phyloP scores from a whole-genome alignment of 352 stramenopile species.

The Halophytophthora batemanensis region DNA sequence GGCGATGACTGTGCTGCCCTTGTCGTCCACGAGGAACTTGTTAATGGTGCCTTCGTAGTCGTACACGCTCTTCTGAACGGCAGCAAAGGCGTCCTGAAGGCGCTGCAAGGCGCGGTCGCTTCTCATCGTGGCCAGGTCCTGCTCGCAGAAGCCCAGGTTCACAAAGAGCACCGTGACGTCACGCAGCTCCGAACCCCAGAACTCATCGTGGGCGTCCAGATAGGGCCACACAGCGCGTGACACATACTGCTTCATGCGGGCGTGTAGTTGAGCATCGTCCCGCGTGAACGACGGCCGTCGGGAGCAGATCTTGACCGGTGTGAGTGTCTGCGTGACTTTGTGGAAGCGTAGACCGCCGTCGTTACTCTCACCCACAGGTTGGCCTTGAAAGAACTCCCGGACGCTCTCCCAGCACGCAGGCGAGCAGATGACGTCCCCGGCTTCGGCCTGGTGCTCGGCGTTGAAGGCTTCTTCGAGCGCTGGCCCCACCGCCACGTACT shows the following conservation, averaged over 20 bases:
- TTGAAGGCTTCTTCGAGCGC: constrained; percentile 91
- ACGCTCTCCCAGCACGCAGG: constrained; percentile 78
- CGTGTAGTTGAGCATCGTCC: constrained; percentile 79
- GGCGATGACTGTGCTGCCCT: constrained; percentile 92
- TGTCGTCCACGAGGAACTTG: constrained; percentile 96
- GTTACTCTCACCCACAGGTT: constrained; percentile 23
- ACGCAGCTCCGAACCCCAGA: constrained; percentile 90
- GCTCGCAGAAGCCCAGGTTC: constrained; percentile 90
- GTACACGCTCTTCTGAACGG: constrained; percentile 90
- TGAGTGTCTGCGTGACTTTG: constrained; percentile 53
- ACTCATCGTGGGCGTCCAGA: constrained; percentile 89
- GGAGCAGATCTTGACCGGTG: constrained; percentile 66
- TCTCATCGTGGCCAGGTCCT: constrained; percentile 76
- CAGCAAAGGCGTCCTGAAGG: constrained; percentile 76
- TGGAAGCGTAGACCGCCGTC: constrained; percentile 32
- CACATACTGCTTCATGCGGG: constrained; percentile 89
- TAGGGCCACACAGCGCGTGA: constrained; percentile 91
- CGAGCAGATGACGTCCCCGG: constrained; percentile 90
- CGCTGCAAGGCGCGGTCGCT: constrained; percentile 62
- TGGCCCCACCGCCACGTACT: constrained; percentile 90
- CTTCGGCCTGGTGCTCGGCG: constrained; percentile 82
- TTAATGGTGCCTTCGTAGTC: constrained; percentile 95
- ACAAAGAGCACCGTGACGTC: constrained; percentile 93
- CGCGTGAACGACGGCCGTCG: constrained; percentile 68
- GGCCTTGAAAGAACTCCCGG: constrained; percentile 55